Evolutionary conservation across 768 basidiomycete genomes (phyloP), one percentile per base, ranked within the genome.

Genomic region (Hygrocybe punicea): DNA sequence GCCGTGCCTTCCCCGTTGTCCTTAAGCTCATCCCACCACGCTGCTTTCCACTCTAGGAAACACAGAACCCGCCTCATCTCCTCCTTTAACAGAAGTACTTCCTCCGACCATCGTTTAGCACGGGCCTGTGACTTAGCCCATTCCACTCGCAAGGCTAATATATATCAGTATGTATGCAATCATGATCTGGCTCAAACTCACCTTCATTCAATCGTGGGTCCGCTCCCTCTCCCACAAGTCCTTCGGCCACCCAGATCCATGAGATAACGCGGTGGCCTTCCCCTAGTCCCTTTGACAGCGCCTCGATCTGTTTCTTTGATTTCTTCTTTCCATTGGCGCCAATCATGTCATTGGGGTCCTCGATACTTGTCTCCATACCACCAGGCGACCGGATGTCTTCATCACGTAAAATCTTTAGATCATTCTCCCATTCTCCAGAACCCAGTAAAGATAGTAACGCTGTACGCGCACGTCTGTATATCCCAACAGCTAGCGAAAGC

Each of bases 391-490:
- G 53, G 2, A 68, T 52, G 35, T 68, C 62, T 9, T 34, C 60
- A 53, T 63, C 53, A 3, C 48, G n/a, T 6, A 68, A 50, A 2
- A 40, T 51, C 16, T 42, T 49, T 7, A 60, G 53, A 7, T 25
- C 29, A 16, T 14, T 23, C 35, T 65, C 66, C 64, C 63, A 65
- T 0, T 57, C 52, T 1, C 63, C 63, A 16, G 59, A 24, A 4
- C 58, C 62, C 13, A 6, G 19, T 4, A 65, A 29, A 29, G 29
- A 4, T 8, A 29, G 29, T 29, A 29, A 29, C 8, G 29, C 29
- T 4, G 29, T 29, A 53, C 60, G 60, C 3, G 60, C 58, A 3
- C 51, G 49, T 6, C 63, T 53, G 51, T 68, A 68, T 35, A 61
- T 67, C 5, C 36, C 50, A 16, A 36, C 58, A 54, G 53, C 39